Evolutionary conservation across 805 yeast species (phyloP), one percentile per base, ranked within the genome.

Genomic region (fission yeast (Schizosaccharomyces pombe)): DNA sequence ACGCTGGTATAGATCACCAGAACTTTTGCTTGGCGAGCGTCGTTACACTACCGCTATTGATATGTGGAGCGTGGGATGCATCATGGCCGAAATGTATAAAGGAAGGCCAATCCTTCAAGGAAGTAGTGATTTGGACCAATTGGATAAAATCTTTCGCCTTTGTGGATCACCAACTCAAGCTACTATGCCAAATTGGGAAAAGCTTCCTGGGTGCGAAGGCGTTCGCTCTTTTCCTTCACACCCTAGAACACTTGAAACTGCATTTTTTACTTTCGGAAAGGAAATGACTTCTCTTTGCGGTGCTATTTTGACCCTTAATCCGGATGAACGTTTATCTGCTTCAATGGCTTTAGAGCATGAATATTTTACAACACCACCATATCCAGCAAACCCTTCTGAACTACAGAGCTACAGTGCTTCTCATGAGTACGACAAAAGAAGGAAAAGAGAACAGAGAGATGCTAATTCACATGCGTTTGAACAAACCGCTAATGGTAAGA

Each of bases 1-100:
- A 0, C 69, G 98, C 59, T 91, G 98, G 98, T 91, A 93, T 66
- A 72, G 98, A 56, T 94, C 98, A 1, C 98, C 97, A 0, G 98
- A 89, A 65, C 71, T 91, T 19, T 72, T 91, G 14, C 68, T 91
- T 54, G 95, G 95, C 2, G 94, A 86, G 59, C 73, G 82, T 60
- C 71, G 75, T 57, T 89, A 89, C 65, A 86, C 96, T 1, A 83
- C 96, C 0, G 94, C 97, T 0, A 89, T 89, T 11, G 99, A 91
- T 67, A 75, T 91, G 68, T 91, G 99, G 99, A 96, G 97, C 0
- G 75, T 85, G 22, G 97, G 60, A 1, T 91, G 98, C 68, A 89
- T 91, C 0, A 80, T 91, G 63, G 98, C 85, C 0, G 99, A 91
- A 67, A 72, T 87, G 62, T 89, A 82, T 67, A 78, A 77, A 32